These are phyloP conservation scores for Mimosa pudica DNA, from an alignment of 306 rosid species.

Conservation along the genomic window DNA sequence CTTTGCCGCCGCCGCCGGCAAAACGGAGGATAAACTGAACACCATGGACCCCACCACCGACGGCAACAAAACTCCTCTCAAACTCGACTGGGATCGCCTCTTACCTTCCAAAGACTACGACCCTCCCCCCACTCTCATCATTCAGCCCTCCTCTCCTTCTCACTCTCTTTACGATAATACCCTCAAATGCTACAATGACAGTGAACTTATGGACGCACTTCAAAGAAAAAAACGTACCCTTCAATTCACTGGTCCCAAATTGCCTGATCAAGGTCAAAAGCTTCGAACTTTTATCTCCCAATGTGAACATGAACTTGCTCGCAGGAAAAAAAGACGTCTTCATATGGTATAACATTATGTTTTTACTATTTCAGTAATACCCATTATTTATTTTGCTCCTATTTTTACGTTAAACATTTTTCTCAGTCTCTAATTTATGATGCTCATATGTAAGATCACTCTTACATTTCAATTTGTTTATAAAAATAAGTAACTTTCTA, in stretches of 20 bases:
- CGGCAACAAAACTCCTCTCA: background rate
- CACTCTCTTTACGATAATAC: background rate
- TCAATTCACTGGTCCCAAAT: background rate
- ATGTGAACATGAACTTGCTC: conserved; percentile 1
- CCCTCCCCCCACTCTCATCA: background rate
- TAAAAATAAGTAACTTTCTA: too few relatives aligned
- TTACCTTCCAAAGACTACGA: background rate
- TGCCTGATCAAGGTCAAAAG: conserved; percentile 15
- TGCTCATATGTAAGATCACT: too few relatives aligned
- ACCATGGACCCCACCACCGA: background rate
- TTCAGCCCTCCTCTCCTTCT: conserved; percentile 3
- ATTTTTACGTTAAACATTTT: too few relatives aligned
- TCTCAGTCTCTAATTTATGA: too few relatives aligned
- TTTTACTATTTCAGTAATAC: too few relatives aligned
- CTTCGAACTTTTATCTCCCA: background rate
- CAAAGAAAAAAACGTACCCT: background rate
- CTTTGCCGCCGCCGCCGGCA: background rate
- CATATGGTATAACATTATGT: background rate
- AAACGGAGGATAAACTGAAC: background rate
- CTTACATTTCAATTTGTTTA: too few relatives aligned
- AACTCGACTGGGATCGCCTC: conserved; percentile 8
- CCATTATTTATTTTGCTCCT: too few relatives aligned
- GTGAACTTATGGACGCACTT: background rate
- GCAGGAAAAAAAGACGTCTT: background rate
- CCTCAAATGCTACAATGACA: background rate